A percentile compares a stretch with the other conserved stretches of the same genome.
phyloP scores from a whole-genome alignment of 805 yeast species.

The Candida bentonensis region DNA sequence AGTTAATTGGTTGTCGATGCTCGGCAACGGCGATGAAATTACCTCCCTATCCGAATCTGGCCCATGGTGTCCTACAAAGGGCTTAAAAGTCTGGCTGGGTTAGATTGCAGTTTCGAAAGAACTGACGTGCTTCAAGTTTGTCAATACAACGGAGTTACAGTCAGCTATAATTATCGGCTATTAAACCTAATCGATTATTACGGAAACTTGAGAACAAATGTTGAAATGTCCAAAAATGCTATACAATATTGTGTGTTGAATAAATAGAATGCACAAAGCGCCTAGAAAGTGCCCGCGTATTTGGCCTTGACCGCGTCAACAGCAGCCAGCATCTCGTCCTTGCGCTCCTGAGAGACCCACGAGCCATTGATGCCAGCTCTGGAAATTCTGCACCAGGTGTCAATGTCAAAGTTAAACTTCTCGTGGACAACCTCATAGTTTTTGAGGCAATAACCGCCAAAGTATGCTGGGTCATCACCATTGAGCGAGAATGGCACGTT shows the following conservation, averaged over 20 bases:
- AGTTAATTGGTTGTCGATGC: too few species aligned
- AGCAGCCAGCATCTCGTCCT: constrained; percentile 18
- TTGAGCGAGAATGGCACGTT: constrained; percentile 63
- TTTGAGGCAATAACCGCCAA: constrained; percentile 73
- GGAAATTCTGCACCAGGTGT: constrained; percentile 53
- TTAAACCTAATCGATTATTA: too few species aligned
- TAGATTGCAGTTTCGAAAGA: too few species aligned
- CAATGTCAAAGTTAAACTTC: constrained; percentile 44
- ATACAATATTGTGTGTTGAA: background rate
- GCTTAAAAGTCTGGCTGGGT: too few species aligned
- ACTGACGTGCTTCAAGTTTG: too few species aligned
- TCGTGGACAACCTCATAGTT: constrained; percentile 56
- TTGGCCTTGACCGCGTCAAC: background rate
- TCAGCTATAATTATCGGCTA: too few species aligned
- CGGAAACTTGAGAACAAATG: background rate
- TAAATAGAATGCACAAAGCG: background rate
- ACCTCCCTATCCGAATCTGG: too few species aligned
- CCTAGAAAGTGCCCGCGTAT: background rate
- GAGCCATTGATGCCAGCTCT: constrained; percentile 56
- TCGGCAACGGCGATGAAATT: too few species aligned
- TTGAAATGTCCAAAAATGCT: background rate
- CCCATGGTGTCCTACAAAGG: too few species aligned
- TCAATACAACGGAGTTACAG: too few species aligned
- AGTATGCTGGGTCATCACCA: constrained; percentile 71
- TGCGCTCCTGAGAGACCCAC: constrained; percentile 48